Evolutionary conservation across 306 rosid species (phyloP).

Genomic region (Prunus persica): DNA sequence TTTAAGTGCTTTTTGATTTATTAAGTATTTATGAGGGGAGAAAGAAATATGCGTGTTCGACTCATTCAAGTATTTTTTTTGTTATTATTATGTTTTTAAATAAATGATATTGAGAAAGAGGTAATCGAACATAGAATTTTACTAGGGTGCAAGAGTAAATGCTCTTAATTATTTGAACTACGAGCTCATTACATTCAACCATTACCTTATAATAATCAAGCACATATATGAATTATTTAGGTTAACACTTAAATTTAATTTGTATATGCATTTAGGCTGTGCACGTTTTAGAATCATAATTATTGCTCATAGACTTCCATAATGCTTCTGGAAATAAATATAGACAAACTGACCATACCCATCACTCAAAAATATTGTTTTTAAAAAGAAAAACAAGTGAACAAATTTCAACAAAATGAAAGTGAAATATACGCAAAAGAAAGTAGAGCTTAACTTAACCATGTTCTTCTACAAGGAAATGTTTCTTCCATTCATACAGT

Average conservation of each 20-base stretch:
- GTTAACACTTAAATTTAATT: too few species aligned
- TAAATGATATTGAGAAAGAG: too few species aligned
- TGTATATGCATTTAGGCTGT: too few species aligned
- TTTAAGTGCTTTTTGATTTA: background rate
- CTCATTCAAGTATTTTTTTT: too few species aligned
- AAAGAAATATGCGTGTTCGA: too few species aligned
- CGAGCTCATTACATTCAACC: fast-evolving
- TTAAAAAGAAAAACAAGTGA: too few species aligned
- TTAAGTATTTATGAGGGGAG: background rate
- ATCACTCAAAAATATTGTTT: background rate
- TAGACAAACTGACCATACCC: too few species aligned
- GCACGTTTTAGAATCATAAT: background rate
- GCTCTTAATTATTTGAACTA: fast-evolving
- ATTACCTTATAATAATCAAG: background rate
- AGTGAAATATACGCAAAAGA: background rate
- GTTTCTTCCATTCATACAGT: too few species aligned
- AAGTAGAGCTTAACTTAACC: background rate
- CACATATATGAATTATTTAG: background rate
- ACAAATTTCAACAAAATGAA: background rate
- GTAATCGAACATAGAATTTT: fast-evolving
- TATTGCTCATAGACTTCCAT: background rate
- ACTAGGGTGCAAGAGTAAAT: fast-evolving
- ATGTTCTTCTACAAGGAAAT: too few species aligned
- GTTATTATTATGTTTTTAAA: too few species aligned
- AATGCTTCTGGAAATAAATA: background rate